phyloP scores from a whole-genome alignment of 2,329 filamentous ascomycete genomes.

The Tolypocladium ovalisporum region DNA sequence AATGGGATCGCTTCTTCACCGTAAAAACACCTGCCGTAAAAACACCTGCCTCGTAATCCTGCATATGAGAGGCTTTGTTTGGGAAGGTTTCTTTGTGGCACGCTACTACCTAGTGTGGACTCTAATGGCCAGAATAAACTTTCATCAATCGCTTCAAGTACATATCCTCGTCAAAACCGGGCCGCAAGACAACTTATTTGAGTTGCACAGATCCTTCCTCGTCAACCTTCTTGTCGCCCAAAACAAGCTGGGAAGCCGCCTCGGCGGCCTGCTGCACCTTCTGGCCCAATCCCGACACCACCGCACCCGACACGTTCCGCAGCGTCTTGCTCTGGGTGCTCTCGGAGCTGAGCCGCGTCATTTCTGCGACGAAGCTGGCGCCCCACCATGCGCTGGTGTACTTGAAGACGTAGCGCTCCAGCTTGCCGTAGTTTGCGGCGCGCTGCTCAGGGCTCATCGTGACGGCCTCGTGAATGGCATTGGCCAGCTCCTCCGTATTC shows the following conservation, averaged over 20 bases:
- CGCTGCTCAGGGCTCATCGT: constrained; percentile 90
- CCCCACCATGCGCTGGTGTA: constrained; percentile 98
- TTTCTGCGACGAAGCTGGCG: constrained; percentile 78
- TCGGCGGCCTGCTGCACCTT: constrained; percentile 14
- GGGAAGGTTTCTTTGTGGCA: too few species aligned
- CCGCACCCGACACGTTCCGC: constrained; percentile 28
- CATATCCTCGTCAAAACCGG: not conserved
- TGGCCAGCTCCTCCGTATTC: constrained; percentile 93
- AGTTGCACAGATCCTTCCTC: constrained; percentile 3
- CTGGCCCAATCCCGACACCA: constrained; percentile 17
- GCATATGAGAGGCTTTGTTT: not conserved
- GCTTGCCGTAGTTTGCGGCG: constrained; percentile 76
- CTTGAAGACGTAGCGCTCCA: constrained; percentile 92
- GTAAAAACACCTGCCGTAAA: not conserved
- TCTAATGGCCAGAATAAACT: not conserved
- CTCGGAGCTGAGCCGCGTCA: constrained; percentile 42
- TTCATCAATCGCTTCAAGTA: not conserved
- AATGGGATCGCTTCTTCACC: not conserved
- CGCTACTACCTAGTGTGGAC: too few species aligned
- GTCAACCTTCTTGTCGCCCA: constrained; percentile 1
- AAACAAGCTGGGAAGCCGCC: constrained; percentile 8
- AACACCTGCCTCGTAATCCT: not conserved
- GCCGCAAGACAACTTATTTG: not conserved
- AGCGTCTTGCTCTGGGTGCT: constrained; percentile 27
- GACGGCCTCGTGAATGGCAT: constrained; percentile 90